Evolutionary conservation across 257 asterid species (phyloP).

Genomic region (Solanum appendiculatum): DNA sequence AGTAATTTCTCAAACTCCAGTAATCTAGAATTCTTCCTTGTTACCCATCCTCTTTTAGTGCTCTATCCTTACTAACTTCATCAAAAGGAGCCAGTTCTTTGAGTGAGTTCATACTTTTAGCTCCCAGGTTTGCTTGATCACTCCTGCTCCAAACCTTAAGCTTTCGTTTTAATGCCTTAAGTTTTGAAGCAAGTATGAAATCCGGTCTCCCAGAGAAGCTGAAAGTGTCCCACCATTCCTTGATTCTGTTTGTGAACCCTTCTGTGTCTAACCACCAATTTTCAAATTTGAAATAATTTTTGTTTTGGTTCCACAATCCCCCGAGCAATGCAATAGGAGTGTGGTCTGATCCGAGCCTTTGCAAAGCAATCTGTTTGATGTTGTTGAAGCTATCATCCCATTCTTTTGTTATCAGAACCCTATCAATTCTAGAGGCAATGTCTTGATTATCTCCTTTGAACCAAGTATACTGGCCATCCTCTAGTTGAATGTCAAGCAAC

Average conservation of each 20-base stretch:
- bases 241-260: not conserved
- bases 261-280: not conserved
- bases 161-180: not conserved
- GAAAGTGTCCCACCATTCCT: not conserved
- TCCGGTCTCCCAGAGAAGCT: not conserved
- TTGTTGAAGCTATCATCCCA: not conserved
- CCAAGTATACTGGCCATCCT: too few species aligned
- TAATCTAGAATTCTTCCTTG: not conserved
- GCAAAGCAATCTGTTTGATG: not conserved
- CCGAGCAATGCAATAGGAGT: not conserved
- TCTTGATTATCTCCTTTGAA: too few species aligned
- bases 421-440: too few species aligned
- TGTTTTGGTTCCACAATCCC: not conserved
- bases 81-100: not conserved
- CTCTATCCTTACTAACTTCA: not conserved
- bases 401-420: too few species aligned
- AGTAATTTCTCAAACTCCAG: not conserved
- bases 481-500: too few species aligned
- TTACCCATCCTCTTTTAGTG: not conserved
- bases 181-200: not conserved
- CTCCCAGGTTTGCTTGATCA: not conserved
- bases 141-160: not conserved
- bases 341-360: not conserved
- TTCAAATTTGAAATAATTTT: not conserved
- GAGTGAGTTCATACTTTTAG: not conserved